Base-by-base conservation (phyloP, 2,329 filamentous ascomycete genomes). In the Penicillium sp. region DNA sequence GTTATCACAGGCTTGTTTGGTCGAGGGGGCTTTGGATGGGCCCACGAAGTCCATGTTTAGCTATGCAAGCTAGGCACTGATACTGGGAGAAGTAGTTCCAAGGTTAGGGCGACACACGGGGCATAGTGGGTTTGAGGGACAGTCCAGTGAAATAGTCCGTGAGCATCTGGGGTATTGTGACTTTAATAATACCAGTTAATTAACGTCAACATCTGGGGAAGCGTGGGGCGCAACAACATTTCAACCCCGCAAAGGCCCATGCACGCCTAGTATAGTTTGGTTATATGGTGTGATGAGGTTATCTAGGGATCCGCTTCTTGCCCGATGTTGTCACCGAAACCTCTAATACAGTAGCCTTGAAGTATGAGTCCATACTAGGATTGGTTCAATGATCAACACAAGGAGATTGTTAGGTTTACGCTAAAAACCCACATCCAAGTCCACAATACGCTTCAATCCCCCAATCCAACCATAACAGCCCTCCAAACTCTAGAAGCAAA, bases 1-100 rank as follows among this genome's bases (percentile, higher is more conserved):
- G 53, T 75, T 76, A 53, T 76, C 74, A 56, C 74, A 76, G 46
- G 74, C 73, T 60, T 76, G 74, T 56, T 74, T 76, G 24, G 57
- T 55, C 24, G 65, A 49, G 45, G 68, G 66, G 39, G 19, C 39
- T 42, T 65, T 62, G 52, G 64, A 55, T 62, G 56, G 56, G 37
- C 52, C 47, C 54, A 53, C 52, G 46, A 57, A 60, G 55, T 68
- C 59, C 67, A 72, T 73, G 31, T 35, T 47, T 49, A 10, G 13
- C 9, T 21, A 44, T 42, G 24, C 13, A 29, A 29, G 27, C 27
- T 29, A 29, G 11, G 27, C 27, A 29, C 27, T 29, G 24, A 31
- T 37, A 16, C 24, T 7, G 11, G 19, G 13, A 19, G 16, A 19
- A 19, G 8, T 39, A 19, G 35, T 29, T 29, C 27, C 27, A 29